phyloP scores from a whole-genome alignment of 2,329 filamentous ascomycete genomes.

The Fusarium sp. region DNA sequence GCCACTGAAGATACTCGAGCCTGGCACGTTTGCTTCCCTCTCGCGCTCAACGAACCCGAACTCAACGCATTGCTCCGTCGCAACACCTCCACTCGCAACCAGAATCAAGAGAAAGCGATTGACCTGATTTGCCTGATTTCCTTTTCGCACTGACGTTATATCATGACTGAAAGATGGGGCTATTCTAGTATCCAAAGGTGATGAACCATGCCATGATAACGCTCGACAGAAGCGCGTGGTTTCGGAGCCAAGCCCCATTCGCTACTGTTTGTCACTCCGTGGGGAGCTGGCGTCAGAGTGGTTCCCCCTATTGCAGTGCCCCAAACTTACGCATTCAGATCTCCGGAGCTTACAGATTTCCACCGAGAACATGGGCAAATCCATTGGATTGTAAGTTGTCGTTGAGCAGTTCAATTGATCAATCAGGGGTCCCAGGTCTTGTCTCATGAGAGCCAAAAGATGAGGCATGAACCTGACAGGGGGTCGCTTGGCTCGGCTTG shows the following conservation, averaged over 20 bases:
- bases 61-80: conserved; percentile 27
- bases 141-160: conserved; percentile 35
- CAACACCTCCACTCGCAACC: conserved; percentile 29
- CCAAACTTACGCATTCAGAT: conserved; percentile 27
- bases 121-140: conserved; percentile 38
- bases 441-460: conserved; percentile 42
- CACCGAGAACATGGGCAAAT: conserved; percentile 29
- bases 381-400: conserved; percentile 36
- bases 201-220: conserved; percentile 22
- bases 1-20: conserved; percentile 35
- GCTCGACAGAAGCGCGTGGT: conserved; percentile 44
- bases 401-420: conserved; percentile 22
- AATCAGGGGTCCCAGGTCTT: conserved; percentile 16
- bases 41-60: conserved; percentile 31
- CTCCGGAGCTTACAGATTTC: conserved; percentile 22
- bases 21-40: conserved; percentile 39
- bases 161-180: conserved; percentile 34
- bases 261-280: conserved; percentile 28
- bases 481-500: conserved; percentile 8
- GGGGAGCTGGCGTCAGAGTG: conserved; percentile 25
- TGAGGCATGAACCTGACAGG: conserved; percentile 27
- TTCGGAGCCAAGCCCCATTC: conserved; percentile 44
- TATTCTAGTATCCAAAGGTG: conserved; percentile 19
- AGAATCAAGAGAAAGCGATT: conserved; percentile 48
- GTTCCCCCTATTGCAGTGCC: conserved; percentile 21